These are phyloP conservation scores for Sophora flavescens DNA, from an alignment of 306 rosid genomes.

Conservation along the genomic window DNA sequence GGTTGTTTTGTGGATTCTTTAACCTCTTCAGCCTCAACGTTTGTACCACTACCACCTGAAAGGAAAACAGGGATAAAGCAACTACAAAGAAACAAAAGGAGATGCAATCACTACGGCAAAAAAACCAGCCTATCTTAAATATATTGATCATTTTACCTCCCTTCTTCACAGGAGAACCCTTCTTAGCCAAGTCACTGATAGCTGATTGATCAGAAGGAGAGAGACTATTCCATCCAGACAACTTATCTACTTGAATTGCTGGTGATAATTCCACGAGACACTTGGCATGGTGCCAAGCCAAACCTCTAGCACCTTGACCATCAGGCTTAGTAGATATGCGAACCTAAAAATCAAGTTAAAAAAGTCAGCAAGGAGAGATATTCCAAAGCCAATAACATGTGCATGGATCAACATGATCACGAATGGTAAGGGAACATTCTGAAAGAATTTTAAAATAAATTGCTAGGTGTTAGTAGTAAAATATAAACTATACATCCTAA, in stretches of 20 bases:
- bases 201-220: conserved; percentile 80
- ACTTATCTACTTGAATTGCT: conserved; percentile 70
- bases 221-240: conserved; percentile 85
- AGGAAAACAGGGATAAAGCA: conserved; percentile 43
- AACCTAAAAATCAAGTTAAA: conserved; percentile 57
- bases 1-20: conserved; percentile 49
- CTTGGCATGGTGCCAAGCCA: conserved; percentile 93
- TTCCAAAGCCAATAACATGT: conserved; percentile 34
- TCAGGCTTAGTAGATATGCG: conserved; percentile 85
- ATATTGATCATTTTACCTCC: conserved; percentile 57
- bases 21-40: conserved; percentile 52
- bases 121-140: conserved; percentile 42
- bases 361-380: conserved; percentile 42
- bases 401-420: conserved; percentile 27
- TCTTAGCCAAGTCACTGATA: conserved; percentile 59
- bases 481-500: not conserved
- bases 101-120: conserved; percentile 8
- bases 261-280: conserved; percentile 80
- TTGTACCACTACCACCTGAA: conserved; percentile 57
- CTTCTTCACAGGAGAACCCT: conserved; percentile 50
- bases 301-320: conserved; percentile 79
- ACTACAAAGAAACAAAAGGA: conserved; percentile 21
- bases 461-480: not conserved
- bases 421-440: conserved; percentile 19
- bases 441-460: conserved; percentile 5